Evolutionary conservation across 768 basidiomycete species (phyloP).

Genomic region (Clitopilus passeckerianus): DNA sequence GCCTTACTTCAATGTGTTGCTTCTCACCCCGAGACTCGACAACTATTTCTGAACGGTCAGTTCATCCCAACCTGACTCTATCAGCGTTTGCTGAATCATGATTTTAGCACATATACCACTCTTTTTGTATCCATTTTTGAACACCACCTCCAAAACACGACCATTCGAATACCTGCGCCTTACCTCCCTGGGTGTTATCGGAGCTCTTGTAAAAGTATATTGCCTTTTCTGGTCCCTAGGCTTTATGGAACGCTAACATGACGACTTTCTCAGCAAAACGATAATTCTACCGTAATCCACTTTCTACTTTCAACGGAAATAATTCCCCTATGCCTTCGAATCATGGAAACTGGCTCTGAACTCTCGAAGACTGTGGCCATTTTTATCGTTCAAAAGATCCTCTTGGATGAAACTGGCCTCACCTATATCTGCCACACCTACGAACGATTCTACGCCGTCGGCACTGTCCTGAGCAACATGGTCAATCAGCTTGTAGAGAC

Average conservation of each 20-base stretch:
- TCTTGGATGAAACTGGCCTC: constrained; percentile 94
- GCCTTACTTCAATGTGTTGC: constrained; percentile 98
- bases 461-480: constrained; percentile 98
- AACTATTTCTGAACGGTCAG: constrained; percentile 90
- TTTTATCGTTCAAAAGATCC: constrained; percentile 98
- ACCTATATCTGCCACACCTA: constrained; percentile 99
- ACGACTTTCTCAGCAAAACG: constrained; percentile 77
- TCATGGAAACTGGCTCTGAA: constrained; percentile 99
- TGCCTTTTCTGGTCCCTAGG: background rate
- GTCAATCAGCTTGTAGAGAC: constrained; percentile 97
- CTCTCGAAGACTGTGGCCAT: constrained; percentile 99
- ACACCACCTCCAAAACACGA: constrained; percentile 98
- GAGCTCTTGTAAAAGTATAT: constrained; percentile 92
- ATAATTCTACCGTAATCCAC: constrained; percentile 98
- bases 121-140: constrained; percentile 97
- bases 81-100: constrained; percentile 46
- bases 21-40: constrained; percentile 92
- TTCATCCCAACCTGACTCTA: constrained; percentile 4
- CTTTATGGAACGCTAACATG: background rate
- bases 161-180: constrained; percentile 99
- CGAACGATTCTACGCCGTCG: constrained; percentile 98
- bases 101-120: constrained; percentile 91
- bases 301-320: constrained; percentile 99
- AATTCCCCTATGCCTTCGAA: constrained; percentile 96
- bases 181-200: constrained; percentile 98